These are phyloP conservation scores for Lenzites betulinus DNA, from an alignment of 768 basidiomycete genomes.

Conservation along the genomic window DNA sequence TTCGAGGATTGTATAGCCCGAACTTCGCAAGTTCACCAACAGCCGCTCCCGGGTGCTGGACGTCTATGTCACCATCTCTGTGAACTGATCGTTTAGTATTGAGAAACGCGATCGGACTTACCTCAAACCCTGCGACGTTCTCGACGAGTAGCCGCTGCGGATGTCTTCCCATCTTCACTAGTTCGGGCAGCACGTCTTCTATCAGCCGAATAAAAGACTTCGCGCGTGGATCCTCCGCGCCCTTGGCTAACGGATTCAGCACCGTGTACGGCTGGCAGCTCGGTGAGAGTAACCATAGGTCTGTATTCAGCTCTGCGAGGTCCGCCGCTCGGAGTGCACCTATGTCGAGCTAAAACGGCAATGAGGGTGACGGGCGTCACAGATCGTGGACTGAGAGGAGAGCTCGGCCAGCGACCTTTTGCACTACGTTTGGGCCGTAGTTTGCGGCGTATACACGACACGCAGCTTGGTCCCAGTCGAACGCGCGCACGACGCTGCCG, in stretches of 20 bases:
- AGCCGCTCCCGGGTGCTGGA: conserved; percentile 64
- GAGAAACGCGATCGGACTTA: conserved; percentile 28
- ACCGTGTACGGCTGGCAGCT: conserved; percentile 86
- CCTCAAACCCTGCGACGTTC: conserved; percentile 86
- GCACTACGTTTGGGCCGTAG: conserved; percentile 47
- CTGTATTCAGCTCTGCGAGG: conserved; percentile 50
- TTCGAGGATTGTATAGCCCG: conserved; percentile 62
- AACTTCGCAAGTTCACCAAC: conserved; percentile 49
- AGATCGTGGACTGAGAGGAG: neutral
- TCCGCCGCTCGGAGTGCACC: conserved; percentile 50
- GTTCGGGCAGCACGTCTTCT: conserved; percentile 58
- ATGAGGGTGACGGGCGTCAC: neutral
- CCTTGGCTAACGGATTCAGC: conserved; percentile 71
- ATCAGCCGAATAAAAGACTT: conserved; percentile 75
- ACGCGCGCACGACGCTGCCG: conserved; percentile 56
- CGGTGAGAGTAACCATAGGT: conserved; percentile 79
- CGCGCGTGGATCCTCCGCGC: conserved; percentile 71
- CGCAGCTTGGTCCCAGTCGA: conserved; percentile 81
- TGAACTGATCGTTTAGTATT: neutral
- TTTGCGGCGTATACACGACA: conserved; percentile 71
- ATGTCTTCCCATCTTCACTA: conserved; percentile 45
- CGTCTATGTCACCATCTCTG: conserved; percentile 41
- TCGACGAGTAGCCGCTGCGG: conserved; percentile 70
- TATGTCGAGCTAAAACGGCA: conserved; percentile 50
- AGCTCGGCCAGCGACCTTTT: conserved; percentile 47